Percentiles rank a stretch among this genome's conserved stretches.
These are phyloP conservation scores for Chrysoporthe deuterocubensis DNA, from an alignment of 2,329 filamentous ascomycete species.

Conservation along the genomic window DNA sequence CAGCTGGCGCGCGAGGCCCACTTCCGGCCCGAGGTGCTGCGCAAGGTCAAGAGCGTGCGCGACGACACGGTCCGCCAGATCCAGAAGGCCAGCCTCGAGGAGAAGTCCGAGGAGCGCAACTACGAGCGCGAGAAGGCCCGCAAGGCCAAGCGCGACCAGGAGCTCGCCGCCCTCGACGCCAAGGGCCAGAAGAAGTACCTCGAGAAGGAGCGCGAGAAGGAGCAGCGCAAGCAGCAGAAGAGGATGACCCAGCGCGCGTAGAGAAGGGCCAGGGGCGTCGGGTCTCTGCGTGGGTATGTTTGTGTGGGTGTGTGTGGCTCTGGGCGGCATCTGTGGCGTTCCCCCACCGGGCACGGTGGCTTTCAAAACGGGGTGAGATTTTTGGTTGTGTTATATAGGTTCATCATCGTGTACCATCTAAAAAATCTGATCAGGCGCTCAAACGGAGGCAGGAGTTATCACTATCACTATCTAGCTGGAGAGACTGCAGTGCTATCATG, in stretches of 20 bases:
- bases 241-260: constrained; percentile 59
- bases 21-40: constrained; percentile 88
- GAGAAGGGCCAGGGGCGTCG: not conserved
- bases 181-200: constrained; percentile 87
- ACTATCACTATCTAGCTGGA: not conserved
- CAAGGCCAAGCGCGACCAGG: constrained; percentile 87
- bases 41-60: constrained; percentile 79
- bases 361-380: not conserved
- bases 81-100: constrained; percentile 76
- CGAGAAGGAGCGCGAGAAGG: constrained; percentile 79
- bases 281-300: not conserved
- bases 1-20: constrained; percentile 74
- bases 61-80: constrained; percentile 82
- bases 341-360: not conserved
- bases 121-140: constrained; percentile 74
- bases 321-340: not conserved
- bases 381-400: not conserved
- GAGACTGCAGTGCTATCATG: not conserved
- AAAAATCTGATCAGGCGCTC: not conserved
- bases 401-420: not conserved
- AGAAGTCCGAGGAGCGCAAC: constrained; percentile 78
- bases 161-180: constrained; percentile 75
- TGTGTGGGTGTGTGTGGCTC: not conserved
- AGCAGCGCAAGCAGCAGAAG: constrained; percentile 60
- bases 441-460: not conserved